phyloP scores from a whole-genome alignment of 805 yeast genomes.

The Kurtzmaniella cleridarum region DNA sequence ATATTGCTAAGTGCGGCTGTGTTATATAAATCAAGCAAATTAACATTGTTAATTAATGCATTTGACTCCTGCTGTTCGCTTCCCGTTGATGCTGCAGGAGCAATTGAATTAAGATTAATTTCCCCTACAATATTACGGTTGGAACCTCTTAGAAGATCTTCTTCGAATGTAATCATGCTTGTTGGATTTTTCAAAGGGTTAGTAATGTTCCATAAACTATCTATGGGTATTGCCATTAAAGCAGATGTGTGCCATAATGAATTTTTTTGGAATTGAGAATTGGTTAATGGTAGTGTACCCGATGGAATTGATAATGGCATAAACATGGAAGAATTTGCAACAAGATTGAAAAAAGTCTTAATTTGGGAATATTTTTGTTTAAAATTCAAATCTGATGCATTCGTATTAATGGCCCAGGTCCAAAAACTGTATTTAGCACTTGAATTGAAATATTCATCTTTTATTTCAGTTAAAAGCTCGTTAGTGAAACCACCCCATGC shows the following conservation, averaged over 20 bases:
- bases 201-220: slow-evolving; percentile 34
- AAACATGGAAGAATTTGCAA: slow-evolving; percentile 46
- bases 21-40: background rate
- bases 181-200: slow-evolving; percentile 27
- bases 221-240: slow-evolving; percentile 11
- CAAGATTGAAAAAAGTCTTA: slow-evolving; percentile 39
- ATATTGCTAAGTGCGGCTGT: background rate
- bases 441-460: slow-evolving; percentile 60
- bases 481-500: slow-evolving; percentile 81
- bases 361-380: slow-evolving; percentile 35
- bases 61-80: slow-evolving; percentile 1
- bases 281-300: slow-evolving; percentile 5
- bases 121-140: slow-evolving; percentile 45
- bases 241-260: slow-evolving; percentile 18
- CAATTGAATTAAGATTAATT: slow-evolving; percentile 9
- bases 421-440: slow-evolving; percentile 34
- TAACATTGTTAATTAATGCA: slow-evolving; percentile 1
- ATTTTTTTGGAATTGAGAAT: slow-evolving; percentile 4
- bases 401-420: slow-evolving; percentile 21
- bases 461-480: slow-evolving; percentile 45
- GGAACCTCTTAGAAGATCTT: slow-evolving; percentile 36
- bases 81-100: background rate
- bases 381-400: slow-evolving; percentile 2
- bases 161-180: slow-evolving; percentile 42
- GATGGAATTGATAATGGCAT: slow-evolving; percentile 43